These are phyloP conservation scores for Ilyonectria robusta DNA, from an alignment of 2,329 filamentous ascomycete species.

Conservation along the genomic window DNA sequence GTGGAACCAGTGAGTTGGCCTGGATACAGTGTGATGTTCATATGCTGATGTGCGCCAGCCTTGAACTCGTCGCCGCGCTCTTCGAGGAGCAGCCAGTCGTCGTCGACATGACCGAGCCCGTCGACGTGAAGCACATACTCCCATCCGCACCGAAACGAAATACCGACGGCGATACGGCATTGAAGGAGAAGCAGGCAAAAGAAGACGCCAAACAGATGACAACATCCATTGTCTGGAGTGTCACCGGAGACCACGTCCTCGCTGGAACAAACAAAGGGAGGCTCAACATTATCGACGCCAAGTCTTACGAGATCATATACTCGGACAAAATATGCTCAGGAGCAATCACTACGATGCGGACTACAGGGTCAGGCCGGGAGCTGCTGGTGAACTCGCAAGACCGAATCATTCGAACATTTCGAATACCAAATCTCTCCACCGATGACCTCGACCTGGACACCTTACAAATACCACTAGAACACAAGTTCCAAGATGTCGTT, in stretches of 20 bases:
- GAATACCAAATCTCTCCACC: constrained; percentile 82
- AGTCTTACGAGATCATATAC: constrained; percentile 86
- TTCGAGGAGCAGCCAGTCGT: constrained; percentile 94
- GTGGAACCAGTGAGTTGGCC: constrained; percentile 78
- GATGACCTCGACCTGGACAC: constrained; percentile 84
- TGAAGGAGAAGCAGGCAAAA: constrained; percentile 86
- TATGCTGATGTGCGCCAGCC: constrained; percentile 62
- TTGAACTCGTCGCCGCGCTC: constrained; percentile 89
- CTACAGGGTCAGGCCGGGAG: constrained; percentile 86
- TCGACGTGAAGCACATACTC: constrained; percentile 81
- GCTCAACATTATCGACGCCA: constrained; percentile 93
- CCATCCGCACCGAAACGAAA: constrained; percentile 86
- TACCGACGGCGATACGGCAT: constrained; percentile 76
- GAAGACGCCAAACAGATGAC: constrained; percentile 97
- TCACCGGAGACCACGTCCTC: constrained; percentile 88
- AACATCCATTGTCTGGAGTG: constrained; percentile 91
- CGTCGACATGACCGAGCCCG: constrained; percentile 81
- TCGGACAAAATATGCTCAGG: constrained; percentile 90
- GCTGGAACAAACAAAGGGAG: constrained; percentile 96
- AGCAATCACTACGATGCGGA: constrained; percentile 88
- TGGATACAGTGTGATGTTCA: neutral
- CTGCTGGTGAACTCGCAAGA: constrained; percentile 94
- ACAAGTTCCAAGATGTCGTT: constrained; percentile 98
- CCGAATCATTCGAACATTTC: constrained; percentile 92
- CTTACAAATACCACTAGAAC: constrained; percentile 91